phyloP scores from a whole-genome alignment of 306 rosid species.

The Prunus mira region DNA sequence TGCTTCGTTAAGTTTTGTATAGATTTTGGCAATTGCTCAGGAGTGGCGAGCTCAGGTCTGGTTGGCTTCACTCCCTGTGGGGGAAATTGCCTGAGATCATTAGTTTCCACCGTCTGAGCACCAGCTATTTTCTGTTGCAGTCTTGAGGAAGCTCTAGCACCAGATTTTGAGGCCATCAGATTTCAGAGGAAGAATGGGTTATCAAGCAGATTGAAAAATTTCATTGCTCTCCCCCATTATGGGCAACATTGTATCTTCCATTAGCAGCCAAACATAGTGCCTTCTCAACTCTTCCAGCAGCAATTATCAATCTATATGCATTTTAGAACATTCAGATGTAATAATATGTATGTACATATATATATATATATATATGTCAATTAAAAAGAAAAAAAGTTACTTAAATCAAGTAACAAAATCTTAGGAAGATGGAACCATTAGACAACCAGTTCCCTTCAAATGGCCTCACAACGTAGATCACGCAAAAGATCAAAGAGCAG shows the following conservation, averaged over 20 bases:
- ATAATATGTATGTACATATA: not conserved
- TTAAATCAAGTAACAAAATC: conserved; percentile 6
- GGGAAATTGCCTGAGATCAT: conserved; percentile 43
- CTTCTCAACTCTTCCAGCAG: conserved; percentile 5
- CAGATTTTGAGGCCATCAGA: conserved; percentile 68
- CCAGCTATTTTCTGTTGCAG: conserved; percentile 46
- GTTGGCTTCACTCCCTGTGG: conserved; percentile 31
- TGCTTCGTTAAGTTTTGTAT: conserved; percentile 38
- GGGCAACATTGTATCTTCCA: conserved; percentile 13
- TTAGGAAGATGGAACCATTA: conserved; percentile 13
- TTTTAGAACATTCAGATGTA: not conserved
- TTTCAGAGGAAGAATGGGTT: conserved; percentile 23
- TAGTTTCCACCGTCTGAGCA: conserved; percentile 42
- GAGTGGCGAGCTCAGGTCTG: conserved; percentile 36
- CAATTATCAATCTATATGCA: not conserved
- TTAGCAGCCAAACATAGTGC: conserved; percentile 14
- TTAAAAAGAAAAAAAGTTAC: conserved; percentile 1
- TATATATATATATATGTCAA: not conserved
- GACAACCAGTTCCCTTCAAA: conserved; percentile 4
- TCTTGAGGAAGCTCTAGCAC: conserved; percentile 48
- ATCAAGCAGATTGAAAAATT: conserved; percentile 36
- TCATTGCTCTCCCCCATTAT: conserved; percentile 35
- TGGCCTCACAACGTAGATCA: conserved; percentile 2
- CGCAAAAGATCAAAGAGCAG: conserved; percentile 16
- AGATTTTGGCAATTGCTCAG: conserved; percentile 42